A percentile compares a stretch with the other conserved stretches of the same genome.
These are phyloP conservation scores for Cryphonectria naterciae DNA, from an alignment of 2,329 filamentous ascomycete genomes.

Conservation along the genomic window DNA sequence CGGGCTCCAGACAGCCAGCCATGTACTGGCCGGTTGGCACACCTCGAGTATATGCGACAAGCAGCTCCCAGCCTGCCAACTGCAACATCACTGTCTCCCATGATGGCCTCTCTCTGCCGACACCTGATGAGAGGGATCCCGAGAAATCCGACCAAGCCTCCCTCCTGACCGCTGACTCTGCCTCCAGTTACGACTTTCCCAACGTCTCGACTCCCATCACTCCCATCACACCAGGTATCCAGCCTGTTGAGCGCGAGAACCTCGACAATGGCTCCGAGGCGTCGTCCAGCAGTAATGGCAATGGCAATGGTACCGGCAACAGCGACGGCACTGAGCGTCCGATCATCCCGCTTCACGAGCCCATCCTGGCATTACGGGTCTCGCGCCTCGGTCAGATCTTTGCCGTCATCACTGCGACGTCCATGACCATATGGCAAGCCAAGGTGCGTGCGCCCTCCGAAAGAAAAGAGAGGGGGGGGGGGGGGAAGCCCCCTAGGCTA, in stretches of 20 bases:
- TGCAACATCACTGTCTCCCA: slow-evolving; percentile 59
- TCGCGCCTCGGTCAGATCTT: slow-evolving; percentile 83
- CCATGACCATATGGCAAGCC: slow-evolving; percentile 95
- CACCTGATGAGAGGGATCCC: slow-evolving; percentile 41
- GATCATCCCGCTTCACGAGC: slow-evolving; percentile 58
- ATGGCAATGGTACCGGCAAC: slow-evolving; percentile 26
- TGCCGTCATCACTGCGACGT: slow-evolving; percentile 81
- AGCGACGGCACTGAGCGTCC: slow-evolving; percentile 35
- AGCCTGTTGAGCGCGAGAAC: slow-evolving; percentile 61
- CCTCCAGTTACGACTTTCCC: slow-evolving; percentile 40
- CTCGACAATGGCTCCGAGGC: slow-evolving; percentile 37
- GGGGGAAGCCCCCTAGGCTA: slow-evolving; percentile 8
- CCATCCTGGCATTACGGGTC: slow-evolving; percentile 74
- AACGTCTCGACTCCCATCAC: slow-evolving; percentile 47
- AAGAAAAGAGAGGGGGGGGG: not conserved
- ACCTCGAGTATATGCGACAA: slow-evolving; percentile 80
- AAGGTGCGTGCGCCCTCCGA: slow-evolving; percentile 61
- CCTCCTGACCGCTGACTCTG: slow-evolving; percentile 32
- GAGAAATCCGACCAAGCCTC: slow-evolving; percentile 32
- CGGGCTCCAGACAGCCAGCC: slow-evolving; percentile 42
- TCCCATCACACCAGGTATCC: slow-evolving; percentile 60
- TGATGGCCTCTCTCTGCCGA: slow-evolving; percentile 55
- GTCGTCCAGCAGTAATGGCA: slow-evolving; percentile 33
- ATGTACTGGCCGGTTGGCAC: slow-evolving; percentile 95
- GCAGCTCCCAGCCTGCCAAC: slow-evolving; percentile 61